Evolutionary conservation across 2,329 filamentous ascomycete species (phyloP).

Genomic region (Pezicula carpinea): DNA sequence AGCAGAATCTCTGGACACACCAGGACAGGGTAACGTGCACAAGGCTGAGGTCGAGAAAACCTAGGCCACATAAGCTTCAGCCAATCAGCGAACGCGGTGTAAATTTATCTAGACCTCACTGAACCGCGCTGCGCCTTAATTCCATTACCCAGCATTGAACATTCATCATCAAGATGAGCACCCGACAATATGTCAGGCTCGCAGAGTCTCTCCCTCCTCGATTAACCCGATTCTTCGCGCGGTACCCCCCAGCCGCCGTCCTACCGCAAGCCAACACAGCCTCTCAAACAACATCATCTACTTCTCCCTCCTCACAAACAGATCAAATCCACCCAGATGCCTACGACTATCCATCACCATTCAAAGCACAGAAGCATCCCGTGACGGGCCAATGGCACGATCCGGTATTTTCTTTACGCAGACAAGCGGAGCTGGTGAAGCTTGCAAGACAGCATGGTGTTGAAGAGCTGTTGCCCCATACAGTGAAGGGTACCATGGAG

Average conservation of each 20-base stretch:
- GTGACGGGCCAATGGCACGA: constrained; percentile 78
- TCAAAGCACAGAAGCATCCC: constrained; percentile 73
- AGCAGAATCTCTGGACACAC: too few species aligned
- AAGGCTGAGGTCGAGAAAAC: neutral
- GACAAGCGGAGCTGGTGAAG: constrained; percentile 89
- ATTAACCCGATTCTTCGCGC: constrained; percentile 81
- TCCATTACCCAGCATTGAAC: constrained; percentile 3
- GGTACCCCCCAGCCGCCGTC: constrained; percentile 72
- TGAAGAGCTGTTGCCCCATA: constrained; percentile 73
- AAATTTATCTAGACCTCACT: constrained; percentile 4
- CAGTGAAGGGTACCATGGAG: constrained; percentile 69
- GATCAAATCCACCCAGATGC: constrained; percentile 24
- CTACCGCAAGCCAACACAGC: constrained; percentile 38
- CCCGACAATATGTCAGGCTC: constrained; percentile 38
- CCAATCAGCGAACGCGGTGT: neutral
- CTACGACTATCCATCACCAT: constrained; percentile 60
- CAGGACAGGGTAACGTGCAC: neutral
- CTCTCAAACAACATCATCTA: constrained; percentile 30
- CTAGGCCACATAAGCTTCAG: neutral
- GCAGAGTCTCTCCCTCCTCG: constrained; percentile 71
- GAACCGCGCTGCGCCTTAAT: neutral
- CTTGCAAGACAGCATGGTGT: constrained; percentile 74
- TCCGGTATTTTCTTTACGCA: constrained; percentile 75
- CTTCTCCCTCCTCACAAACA: constrained; percentile 11
- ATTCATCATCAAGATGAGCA: constrained; percentile 13